Percentiles rank a stretch among this genome's conserved stretches.
phyloP scores from a whole-genome alignment of 1,284 basidiomycete species.

The Rhodofomes roseus region DNA sequence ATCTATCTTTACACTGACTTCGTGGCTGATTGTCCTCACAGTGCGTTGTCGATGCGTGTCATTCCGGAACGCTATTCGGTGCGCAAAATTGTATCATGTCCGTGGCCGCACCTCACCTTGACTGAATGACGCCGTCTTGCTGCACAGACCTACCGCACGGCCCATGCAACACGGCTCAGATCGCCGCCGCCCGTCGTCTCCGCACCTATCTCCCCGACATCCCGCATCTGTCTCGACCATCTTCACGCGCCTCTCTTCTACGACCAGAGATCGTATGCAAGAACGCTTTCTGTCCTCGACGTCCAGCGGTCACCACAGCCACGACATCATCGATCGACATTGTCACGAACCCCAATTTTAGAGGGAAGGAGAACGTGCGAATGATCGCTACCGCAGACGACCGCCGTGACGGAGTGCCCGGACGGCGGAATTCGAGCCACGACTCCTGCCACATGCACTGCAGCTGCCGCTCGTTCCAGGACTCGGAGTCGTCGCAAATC shows the following conservation, averaged over 20 bases:
- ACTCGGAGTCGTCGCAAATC: too few species aligned
- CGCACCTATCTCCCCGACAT: not conserved
- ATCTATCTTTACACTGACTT: not conserved
- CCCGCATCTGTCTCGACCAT: not conserved
- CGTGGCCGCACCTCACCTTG: not conserved
- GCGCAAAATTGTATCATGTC: not conserved
- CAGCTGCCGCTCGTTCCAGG: too few species aligned
- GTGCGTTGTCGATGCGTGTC: constrained; percentile 46
- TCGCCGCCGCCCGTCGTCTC: not conserved
- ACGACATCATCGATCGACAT: too few species aligned
- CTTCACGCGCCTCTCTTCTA: not conserved
- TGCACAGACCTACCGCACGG: not conserved
- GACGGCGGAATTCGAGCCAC: too few species aligned
- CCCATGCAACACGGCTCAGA: not conserved
- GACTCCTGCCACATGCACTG: too few species aligned
- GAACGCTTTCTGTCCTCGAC: too few species aligned
- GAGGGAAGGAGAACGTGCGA: too few species aligned
- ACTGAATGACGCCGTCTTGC: not conserved
- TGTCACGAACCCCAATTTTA: too few species aligned
- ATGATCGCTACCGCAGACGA: too few species aligned
- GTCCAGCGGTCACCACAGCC: too few species aligned
- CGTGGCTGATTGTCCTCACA: not conserved
- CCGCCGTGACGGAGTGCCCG: too few species aligned
- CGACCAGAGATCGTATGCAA: not conserved
- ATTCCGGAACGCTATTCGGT: constrained; percentile 40